Evolutionary conservation across 176 grass and related monocot species (phyloP).

Genomic region (Secale cereale): DNA sequence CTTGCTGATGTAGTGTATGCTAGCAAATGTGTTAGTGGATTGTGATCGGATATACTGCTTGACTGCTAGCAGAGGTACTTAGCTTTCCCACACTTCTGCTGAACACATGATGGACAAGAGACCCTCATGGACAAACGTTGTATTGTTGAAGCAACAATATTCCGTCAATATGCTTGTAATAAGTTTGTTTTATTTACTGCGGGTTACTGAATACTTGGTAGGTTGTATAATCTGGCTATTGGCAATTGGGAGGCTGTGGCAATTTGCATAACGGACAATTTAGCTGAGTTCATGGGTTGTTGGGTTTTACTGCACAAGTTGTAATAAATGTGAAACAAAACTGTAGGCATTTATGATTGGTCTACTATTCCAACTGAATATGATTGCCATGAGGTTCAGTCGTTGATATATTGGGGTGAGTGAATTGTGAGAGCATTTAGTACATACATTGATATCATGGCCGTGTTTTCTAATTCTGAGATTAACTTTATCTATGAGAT

Average conservation of each 20-base stretch:
- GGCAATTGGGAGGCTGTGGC: not conserved
- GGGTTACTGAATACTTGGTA: not conserved
- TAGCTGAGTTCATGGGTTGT: not conserved
- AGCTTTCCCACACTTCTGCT: not conserved
- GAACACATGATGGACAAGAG: not conserved
- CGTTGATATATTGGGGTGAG: not conserved
- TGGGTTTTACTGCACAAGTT: not conserved
- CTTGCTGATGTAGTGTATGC: not conserved
- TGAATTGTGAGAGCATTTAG: not conserved
- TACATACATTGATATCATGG: not conserved
- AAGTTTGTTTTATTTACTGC: not conserved
- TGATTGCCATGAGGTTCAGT: not conserved
- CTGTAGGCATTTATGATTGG: not conserved
- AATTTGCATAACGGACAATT: not conserved
- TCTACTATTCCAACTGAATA: not conserved
- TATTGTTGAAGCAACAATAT: not conserved
- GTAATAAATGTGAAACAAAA: not conserved
- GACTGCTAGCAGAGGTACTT: not conserved
- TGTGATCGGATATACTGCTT: not conserved
- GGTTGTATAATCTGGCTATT: not conserved
- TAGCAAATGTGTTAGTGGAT: not conserved
- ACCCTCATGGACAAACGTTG: not conserved
- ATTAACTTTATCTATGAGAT: not conserved
- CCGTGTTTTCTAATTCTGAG: not conserved
- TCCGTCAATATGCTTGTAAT: not conserved